Evolutionary conservation across 2,329 filamentous ascomycete genomes (phyloP).

Genomic region (Coniella vitis): DNA sequence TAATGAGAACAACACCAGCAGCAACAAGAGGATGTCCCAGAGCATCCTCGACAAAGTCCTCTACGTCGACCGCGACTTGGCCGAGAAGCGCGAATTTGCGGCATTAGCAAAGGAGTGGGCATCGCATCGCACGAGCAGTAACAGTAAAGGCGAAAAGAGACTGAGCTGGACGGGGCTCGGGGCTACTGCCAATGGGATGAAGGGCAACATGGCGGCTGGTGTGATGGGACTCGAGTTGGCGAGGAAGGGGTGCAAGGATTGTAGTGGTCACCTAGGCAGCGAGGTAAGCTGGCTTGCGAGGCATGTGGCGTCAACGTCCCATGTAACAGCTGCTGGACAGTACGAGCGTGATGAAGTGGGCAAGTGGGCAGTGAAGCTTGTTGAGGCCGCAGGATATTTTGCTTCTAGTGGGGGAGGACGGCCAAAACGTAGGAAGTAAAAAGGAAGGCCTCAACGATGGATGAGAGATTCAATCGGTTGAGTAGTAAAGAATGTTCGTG

Average conservation of each 20-base stretch:
- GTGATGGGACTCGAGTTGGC: slow-evolving; percentile 29
- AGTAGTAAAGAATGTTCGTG: too few relatives aligned
- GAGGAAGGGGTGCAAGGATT: slow-evolving; percentile 27
- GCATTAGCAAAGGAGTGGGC: slow-evolving; percentile 29
- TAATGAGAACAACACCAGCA: slow-evolving; percentile 17
- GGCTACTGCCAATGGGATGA: slow-evolving; percentile 23
- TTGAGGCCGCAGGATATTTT: too few relatives aligned
- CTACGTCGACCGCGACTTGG: slow-evolving; percentile 32
- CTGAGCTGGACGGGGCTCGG: slow-evolving; percentile 36
- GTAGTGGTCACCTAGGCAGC: slow-evolving; percentile 26
- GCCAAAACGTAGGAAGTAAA: too few relatives aligned
- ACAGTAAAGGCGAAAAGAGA: slow-evolving; percentile 23
- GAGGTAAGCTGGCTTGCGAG: slow-evolving; percentile 27
- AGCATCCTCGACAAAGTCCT: slow-evolving; percentile 29
- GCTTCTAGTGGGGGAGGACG: too few relatives aligned
- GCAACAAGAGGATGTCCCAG: slow-evolving; percentile 4
- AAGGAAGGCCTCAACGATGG: too few relatives aligned
- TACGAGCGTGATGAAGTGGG: too few relatives aligned
- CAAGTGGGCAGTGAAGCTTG: too few relatives aligned
- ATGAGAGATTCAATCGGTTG: too few relatives aligned
- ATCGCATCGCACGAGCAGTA: slow-evolving; percentile 1
- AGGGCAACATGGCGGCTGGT: slow-evolving; percentile 27
- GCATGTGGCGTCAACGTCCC: slow-evolving; percentile 16
- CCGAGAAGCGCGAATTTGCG: slow-evolving; percentile 35
- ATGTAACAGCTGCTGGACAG: too few relatives aligned